A percentile compares a stretch with the other conserved stretches of the same genome.
phyloP scores from a whole-genome alignment of 2,329 filamentous ascomycete species.

The Arthrobotrys iridis region DNA sequence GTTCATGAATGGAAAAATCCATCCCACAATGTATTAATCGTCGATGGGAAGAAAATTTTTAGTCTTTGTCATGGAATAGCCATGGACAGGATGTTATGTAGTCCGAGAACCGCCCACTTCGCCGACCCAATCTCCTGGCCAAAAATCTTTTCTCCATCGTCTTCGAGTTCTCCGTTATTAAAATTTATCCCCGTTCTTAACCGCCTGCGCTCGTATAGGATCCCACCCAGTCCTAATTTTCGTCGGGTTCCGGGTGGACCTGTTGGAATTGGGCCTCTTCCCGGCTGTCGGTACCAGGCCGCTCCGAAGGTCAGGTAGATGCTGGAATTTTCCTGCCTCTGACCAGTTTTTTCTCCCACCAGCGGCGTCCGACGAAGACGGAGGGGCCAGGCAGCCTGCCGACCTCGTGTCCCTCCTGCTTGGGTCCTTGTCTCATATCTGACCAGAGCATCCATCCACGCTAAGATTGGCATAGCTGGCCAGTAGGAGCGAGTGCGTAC shows the following conservation, averaged over 20 bases:
- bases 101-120: neutral
- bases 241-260: slow-evolving; percentile 35
- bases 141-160: slow-evolving; percentile 12
- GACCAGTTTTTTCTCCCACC: slow-evolving; percentile 13
- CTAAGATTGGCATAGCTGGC: slow-evolving; percentile 14
- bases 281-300: slow-evolving; percentile 31
- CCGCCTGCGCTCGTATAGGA: slow-evolving; percentile 27
- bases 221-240: slow-evolving; percentile 9
- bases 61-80: slow-evolving; percentile 10
- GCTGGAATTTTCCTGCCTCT: slow-evolving; percentile 13
- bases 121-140: slow-evolving; percentile 22
- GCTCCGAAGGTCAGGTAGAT: slow-evolving; percentile 26
- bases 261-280: slow-evolving; percentile 17
- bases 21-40: slow-evolving; percentile 1
- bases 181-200: slow-evolving; percentile 19
- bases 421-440: slow-evolving; percentile 28
- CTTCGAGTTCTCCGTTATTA: neutral
- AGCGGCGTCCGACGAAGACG: slow-evolving; percentile 30
- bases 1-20: neutral
- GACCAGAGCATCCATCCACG: slow-evolving; percentile 12
- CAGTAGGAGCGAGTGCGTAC: slow-evolving; percentile 42
- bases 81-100: slow-evolving; percentile 12
- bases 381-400: neutral
- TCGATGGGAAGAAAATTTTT: slow-evolving; percentile 4
- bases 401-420: slow-evolving; percentile 26